Evolutionary conservation across 2,329 filamentous ascomycete species (phyloP).

Genomic region (Exophiala lecanii-corni): DNA sequence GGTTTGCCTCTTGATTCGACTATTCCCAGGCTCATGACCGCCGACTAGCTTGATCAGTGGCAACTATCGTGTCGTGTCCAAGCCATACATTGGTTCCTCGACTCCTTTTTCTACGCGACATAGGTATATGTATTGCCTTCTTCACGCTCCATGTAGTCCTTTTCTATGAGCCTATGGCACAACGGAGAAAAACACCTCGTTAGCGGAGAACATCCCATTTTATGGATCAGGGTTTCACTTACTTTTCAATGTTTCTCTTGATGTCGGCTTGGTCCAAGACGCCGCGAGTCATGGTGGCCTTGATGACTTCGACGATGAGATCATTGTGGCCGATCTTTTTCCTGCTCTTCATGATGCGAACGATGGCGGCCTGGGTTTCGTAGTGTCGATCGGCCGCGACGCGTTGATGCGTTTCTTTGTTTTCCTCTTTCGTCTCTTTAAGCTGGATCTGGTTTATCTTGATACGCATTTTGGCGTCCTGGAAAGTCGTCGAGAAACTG

Average conservation of each 20-base stretch:
- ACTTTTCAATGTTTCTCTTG: constrained; percentile 96
- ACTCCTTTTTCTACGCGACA: too few relatives aligned
- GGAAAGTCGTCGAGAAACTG: constrained; percentile 71
- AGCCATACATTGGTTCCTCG: too few relatives aligned
- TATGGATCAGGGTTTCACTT: constrained; percentile 35
- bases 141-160: constrained; percentile 84
- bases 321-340: constrained; percentile 85
- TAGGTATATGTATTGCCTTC: constrained; percentile 67
- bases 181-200: too few relatives aligned
- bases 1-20: too few relatives aligned
- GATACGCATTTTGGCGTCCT: constrained; percentile 77
- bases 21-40: too few relatives aligned
- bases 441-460: constrained; percentile 99
- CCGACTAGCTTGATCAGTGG: too few relatives aligned
- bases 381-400: constrained; percentile 87
- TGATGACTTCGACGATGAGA: constrained; percentile 86
- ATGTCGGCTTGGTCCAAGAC: constrained; percentile 82
- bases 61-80: too few relatives aligned
- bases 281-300: constrained; percentile 78
- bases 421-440: constrained; percentile 92
- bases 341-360: constrained; percentile 92
- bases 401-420: constrained; percentile 86
- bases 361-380: constrained; percentile 94
- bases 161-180: constrained; percentile 75
- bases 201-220: too few relatives aligned